A percentile compares a stretch with the other conserved stretches of the same genome.
These are phyloP conservation scores for Fagopyrum esculentum DNA, from an alignment of 148 eudicot species.

Conservation along the genomic window DNA sequence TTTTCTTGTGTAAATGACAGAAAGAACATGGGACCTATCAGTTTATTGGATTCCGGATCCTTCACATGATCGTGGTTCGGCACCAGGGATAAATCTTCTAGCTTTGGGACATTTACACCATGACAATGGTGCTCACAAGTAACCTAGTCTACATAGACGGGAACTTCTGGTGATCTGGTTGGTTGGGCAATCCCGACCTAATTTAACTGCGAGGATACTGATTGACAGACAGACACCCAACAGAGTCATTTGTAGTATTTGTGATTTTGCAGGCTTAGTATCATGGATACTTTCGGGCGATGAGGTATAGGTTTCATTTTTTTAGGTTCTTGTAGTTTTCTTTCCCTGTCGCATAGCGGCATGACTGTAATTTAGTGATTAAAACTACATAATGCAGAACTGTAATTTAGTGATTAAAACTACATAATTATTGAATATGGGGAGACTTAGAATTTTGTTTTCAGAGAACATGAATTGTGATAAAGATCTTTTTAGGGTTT, in stretches of 20 bases:
- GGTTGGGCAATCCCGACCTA: background rate
- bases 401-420: background rate
- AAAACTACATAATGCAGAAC: background rate
- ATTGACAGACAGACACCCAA: background rate
- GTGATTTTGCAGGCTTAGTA: slow-evolving; percentile 3
- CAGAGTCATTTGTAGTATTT: background rate
- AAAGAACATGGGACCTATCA: background rate
- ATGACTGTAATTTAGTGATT: background rate
- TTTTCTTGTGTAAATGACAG: background rate
- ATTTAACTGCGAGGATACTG: background rate
- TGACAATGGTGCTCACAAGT: background rate
- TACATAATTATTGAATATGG: background rate
- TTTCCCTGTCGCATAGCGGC: background rate
- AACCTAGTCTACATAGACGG: background rate
- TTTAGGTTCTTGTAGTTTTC: too few species aligned
- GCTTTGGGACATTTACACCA: background rate
- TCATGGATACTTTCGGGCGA: background rate
- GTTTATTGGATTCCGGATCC: background rate
- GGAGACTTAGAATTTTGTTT: background rate
- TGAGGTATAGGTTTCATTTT: too few species aligned
- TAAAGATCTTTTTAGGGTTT: too few species aligned
- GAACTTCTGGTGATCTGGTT: background rate
- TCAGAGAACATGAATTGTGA: background rate
- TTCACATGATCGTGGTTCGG: background rate
- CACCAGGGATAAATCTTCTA: background rate